Percentiles rank a stretch among this genome's conserved stretches.
Evolutionary conservation across 2,329 filamentous ascomycete genomes (phyloP).

Genomic region (Reticulascus tulasneorum): DNA sequence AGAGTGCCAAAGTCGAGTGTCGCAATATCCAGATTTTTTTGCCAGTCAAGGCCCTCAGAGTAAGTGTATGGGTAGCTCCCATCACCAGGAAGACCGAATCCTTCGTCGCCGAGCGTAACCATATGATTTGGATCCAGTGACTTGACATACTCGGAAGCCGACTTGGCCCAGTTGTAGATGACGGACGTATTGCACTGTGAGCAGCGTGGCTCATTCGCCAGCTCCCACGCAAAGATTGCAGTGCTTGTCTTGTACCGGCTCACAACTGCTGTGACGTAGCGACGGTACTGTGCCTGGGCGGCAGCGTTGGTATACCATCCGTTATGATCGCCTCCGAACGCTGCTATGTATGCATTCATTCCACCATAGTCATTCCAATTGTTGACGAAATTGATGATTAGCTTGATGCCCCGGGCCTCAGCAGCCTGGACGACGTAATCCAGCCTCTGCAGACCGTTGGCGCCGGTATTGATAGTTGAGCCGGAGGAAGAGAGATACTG

Average conservation of each 20-base stretch:
- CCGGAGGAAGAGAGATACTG: constrained; percentile 45
- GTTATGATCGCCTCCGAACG: constrained; percentile 50
- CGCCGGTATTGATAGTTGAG: constrained; percentile 57
- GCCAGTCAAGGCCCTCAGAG: constrained; percentile 48
- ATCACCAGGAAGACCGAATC: constrained; percentile 43
- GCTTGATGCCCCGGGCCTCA: constrained; percentile 55
- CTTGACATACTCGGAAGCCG: constrained; percentile 60
- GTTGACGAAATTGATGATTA: constrained; percentile 64
- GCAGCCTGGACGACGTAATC: constrained; percentile 60
- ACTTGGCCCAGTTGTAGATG: constrained; percentile 57
- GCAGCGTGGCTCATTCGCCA: constrained; percentile 57
- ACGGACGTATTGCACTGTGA: constrained; percentile 53
- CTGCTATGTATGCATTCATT: constrained; percentile 56
- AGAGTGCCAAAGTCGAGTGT: constrained; percentile 46
- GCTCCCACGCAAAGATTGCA: constrained; percentile 52
- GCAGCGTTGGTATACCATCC: constrained; percentile 54
- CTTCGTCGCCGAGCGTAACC: constrained; percentile 60
- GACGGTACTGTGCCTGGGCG: constrained; percentile 52
- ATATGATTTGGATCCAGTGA: constrained; percentile 58
- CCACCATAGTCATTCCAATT: constrained; percentile 67
- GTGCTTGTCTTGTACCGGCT: constrained; percentile 42
- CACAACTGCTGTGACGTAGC: constrained; percentile 46
- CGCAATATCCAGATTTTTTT: constrained; percentile 44
- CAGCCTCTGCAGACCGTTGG: constrained; percentile 55
- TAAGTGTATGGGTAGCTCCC: constrained; percentile 48